A percentile compares a stretch with the other conserved stretches of the same genome.
Evolutionary conservation across 441 rosid genomes (phyloP).

Genomic region (Pelargonium australe): DNA sequence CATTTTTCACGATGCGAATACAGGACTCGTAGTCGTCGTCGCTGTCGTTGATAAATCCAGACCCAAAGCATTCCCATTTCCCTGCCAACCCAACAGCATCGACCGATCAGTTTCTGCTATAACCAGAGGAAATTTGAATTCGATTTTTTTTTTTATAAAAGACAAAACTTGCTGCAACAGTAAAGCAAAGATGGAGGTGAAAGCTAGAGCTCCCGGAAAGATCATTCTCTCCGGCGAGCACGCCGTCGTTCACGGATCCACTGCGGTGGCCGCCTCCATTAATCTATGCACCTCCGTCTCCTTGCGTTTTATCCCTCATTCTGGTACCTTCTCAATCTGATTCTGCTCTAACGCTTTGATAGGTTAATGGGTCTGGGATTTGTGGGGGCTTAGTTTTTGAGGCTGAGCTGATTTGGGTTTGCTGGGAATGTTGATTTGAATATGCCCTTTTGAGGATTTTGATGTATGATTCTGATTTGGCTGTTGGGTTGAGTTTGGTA

Average conservation of each 20-base stretch:
- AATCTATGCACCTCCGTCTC: conserved; percentile 63
- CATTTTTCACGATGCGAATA: no score
- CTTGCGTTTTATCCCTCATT: conserved; percentile 40
- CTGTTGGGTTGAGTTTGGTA: not conserved
- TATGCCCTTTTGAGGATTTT: conserved; percentile 12
- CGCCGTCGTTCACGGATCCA: conserved; percentile 89
- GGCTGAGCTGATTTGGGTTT: conserved; percentile 14
- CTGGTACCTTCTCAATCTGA: conserved; percentile 31
- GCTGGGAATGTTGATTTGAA: conserved; percentile 19
- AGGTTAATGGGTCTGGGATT: not conserved
- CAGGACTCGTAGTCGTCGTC: no score
- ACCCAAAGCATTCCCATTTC: no score
- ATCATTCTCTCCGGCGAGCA: conserved; percentile 91
- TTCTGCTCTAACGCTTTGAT: not conserved
- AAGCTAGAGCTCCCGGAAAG: conserved; percentile 87
- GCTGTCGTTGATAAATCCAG: no score
- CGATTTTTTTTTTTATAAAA: no score
- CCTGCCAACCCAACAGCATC: no score
- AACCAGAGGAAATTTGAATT: no score
- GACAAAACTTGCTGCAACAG: not conserved
- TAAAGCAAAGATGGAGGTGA: conserved; percentile 54
- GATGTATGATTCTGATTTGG: not conserved
- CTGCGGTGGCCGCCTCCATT: conserved; percentile 88
- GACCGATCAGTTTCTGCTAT: no score
- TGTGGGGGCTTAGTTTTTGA: not conserved